Evolutionary conservation across 2,329 filamentous ascomycete genomes (phyloP).

Genomic region (Fusarium graminum): DNA sequence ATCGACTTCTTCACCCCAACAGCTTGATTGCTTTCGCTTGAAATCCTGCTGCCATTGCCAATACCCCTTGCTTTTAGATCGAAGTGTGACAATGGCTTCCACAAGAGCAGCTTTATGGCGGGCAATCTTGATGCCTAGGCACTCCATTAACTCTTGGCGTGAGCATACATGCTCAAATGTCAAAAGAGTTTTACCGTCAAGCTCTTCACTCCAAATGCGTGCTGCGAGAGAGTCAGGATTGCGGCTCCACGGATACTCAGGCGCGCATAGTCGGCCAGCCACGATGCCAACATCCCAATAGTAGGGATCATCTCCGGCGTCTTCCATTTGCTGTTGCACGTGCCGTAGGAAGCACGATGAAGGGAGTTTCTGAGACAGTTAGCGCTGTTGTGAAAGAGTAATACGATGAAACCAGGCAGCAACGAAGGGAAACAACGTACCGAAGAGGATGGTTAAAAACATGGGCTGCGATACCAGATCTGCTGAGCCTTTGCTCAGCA

Average conservation of each 20-base stretch:
- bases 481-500: slow-evolving; percentile 36
- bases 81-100: slow-evolving; percentile 69
- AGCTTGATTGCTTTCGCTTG: slow-evolving; percentile 34
- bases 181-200: slow-evolving; percentile 75
- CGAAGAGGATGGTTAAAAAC: slow-evolving; percentile 12
- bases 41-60: slow-evolving; percentile 49
- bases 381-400: not conserved
- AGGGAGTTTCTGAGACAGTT: slow-evolving; percentile 14
- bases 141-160: slow-evolving; percentile 63
- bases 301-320: slow-evolving; percentile 72
- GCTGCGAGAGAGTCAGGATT: slow-evolving; percentile 66
- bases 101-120: slow-evolving; percentile 70
- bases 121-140: slow-evolving; percentile 68
- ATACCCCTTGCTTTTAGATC: slow-evolving; percentile 64
- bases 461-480: slow-evolving; percentile 26
- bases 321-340: slow-evolving; percentile 47
- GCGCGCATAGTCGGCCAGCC: slow-evolving; percentile 72
- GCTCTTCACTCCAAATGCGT: slow-evolving; percentile 69
- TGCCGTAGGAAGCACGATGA: slow-evolving; percentile 12
- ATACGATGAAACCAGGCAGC: not conserved
- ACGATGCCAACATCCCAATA: slow-evolving; percentile 78
- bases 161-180: slow-evolving; percentile 65
- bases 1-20: slow-evolving; percentile 27
- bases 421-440: slow-evolving; percentile 1
- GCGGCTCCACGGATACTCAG: slow-evolving; percentile 62